These are phyloP conservation scores for Epichloe gansuensis DNA, from an alignment of 2,329 filamentous ascomycete species.

Conservation along the genomic window DNA sequence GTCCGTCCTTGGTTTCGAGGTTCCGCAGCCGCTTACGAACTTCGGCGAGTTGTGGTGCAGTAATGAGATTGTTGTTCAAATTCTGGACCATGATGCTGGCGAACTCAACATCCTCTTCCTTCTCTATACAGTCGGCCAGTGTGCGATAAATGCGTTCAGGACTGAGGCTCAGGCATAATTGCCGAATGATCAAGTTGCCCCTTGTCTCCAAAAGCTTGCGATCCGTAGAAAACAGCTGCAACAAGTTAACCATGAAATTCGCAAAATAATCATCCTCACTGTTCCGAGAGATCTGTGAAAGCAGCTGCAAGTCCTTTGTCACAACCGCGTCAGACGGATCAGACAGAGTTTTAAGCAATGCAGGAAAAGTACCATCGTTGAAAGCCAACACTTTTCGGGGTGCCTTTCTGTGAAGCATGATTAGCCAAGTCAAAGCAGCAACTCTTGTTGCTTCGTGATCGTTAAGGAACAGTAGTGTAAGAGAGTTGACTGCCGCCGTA, in stretches of 20 bases:
- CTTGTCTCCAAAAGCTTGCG: slow-evolving; percentile 79
- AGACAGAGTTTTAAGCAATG: slow-evolving; percentile 87
- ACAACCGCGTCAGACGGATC: slow-evolving; percentile 94
- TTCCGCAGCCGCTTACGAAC: slow-evolving; percentile 83
- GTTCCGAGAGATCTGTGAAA: slow-evolving; percentile 92
- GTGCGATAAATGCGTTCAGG: slow-evolving; percentile 93
- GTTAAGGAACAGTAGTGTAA: slow-evolving; percentile 88
- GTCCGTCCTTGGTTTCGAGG: slow-evolving; percentile 85
- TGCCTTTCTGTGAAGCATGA: slow-evolving; percentile 94
- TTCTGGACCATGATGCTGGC: slow-evolving; percentile 99
- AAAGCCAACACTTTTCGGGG: slow-evolving; percentile 88
- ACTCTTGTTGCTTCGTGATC: slow-evolving; percentile 94
- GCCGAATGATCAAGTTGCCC: slow-evolving; percentile 91
- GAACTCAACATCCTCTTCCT: slow-evolving; percentile 96
- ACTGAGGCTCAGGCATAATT: slow-evolving; percentile 84
- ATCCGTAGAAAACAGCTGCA: slow-evolving; percentile 93
- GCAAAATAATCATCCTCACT: slow-evolving; percentile 97
- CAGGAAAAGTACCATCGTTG: slow-evolving; percentile 94
- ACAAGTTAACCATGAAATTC: slow-evolving; percentile 93
- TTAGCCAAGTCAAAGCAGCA: slow-evolving; percentile 87
- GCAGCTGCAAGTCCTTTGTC: slow-evolving; percentile 80
- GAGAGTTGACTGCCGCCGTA: slow-evolving; percentile 80
- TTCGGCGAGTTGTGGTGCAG: slow-evolving; percentile 85
- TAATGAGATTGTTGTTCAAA: slow-evolving; percentile 97
- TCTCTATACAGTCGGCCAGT: slow-evolving; percentile 90